phyloP scores from a whole-genome alignment of 2,329 filamentous ascomycete species.

The Metarhizium guizhouense region DNA sequence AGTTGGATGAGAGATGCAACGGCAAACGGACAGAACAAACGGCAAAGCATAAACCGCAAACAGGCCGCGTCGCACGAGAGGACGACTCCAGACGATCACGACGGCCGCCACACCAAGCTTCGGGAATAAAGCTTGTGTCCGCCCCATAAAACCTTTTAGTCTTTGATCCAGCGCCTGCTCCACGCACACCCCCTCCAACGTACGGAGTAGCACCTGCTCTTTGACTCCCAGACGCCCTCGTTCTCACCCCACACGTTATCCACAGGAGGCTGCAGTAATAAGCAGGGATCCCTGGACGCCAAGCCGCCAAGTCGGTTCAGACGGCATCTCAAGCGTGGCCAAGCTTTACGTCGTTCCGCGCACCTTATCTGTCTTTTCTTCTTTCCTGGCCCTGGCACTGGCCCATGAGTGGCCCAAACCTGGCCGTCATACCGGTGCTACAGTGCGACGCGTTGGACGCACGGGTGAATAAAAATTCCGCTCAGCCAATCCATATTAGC shows the following conservation, averaged over 20 bases:
- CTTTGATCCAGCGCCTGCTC: not conserved
- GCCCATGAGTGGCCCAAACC: not conserved
- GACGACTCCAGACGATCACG: not conserved
- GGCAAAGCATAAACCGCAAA: not conserved
- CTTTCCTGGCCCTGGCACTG: not conserved
- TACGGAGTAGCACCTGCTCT: too few relatives aligned
- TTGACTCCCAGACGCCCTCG: too few relatives aligned
- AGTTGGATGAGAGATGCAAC: not conserved
- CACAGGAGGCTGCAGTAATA: not conserved
- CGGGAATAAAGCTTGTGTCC: conserved; percentile 7
- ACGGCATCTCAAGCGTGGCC: conserved; percentile 27
- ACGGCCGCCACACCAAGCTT: not conserved
- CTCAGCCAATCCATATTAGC: too few relatives aligned
- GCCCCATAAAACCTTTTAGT: not conserved
- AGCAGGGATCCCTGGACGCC: conserved; percentile 15
- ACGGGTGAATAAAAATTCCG: not conserved
- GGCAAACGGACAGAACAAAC: not conserved
- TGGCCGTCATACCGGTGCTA: not conserved
- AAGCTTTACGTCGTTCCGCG: conserved; percentile 7
- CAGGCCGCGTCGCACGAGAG: not conserved
- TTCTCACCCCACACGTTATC: not conserved
- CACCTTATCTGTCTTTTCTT: not conserved
- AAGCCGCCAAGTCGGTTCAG: conserved; percentile 31
- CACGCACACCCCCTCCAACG: not conserved
- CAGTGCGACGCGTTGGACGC: not conserved